Percentiles rank a stretch among this genome's conserved stretches.
Evolutionary conservation across 2,329 filamentous ascomycete genomes (phyloP).

Genomic region (Zymoseptoria pseudotritici): DNA sequence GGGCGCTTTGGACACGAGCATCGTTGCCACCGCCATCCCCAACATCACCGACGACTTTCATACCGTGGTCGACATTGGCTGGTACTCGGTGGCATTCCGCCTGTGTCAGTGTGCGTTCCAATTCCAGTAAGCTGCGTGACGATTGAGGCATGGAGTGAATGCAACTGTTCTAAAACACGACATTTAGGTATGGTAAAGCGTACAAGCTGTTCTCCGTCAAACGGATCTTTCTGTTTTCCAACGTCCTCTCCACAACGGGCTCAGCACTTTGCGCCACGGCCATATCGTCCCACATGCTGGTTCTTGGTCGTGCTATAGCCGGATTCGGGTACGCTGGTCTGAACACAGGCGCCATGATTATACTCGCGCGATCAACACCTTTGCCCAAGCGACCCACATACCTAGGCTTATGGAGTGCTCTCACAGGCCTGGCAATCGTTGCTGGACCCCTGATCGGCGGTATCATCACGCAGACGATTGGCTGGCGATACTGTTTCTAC

Average conservation of each 20-base stretch:
- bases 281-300: constrained; percentile 41
- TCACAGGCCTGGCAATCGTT: constrained; percentile 37
- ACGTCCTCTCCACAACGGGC: constrained; percentile 39
- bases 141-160: constrained; percentile 31
- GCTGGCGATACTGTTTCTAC: constrained; percentile 41
- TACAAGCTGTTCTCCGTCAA: constrained; percentile 37
- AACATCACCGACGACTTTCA: constrained; percentile 34
- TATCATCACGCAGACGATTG: constrained; percentile 35
- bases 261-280: constrained; percentile 45
- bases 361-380: constrained; percentile 12
- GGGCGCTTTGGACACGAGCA: constrained; percentile 20
- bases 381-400: constrained; percentile 28
- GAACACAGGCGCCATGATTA: constrained; percentile 32
- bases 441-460: constrained; percentile 48
- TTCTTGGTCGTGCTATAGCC: constrained; percentile 46
- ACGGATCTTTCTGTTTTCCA: constrained; percentile 33
- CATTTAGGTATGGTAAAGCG: constrained; percentile 35
- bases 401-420: constrained; percentile 29
- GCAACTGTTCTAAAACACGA: constrained; percentile 26
- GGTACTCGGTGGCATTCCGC: constrained; percentile 35
- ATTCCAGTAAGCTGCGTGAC: too few species aligned
- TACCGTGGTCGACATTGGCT: constrained; percentile 30
- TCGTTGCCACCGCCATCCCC: constrained; percentile 31
- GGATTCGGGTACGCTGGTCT: constrained; percentile 48
- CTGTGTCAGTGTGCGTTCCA: constrained; percentile 15